Evolutionary conservation across 495 filamentous ascomycete species (phyloP), one percentile per base, ranked within the genome.

Genomic region (Glutinoglossum americanum): DNA sequence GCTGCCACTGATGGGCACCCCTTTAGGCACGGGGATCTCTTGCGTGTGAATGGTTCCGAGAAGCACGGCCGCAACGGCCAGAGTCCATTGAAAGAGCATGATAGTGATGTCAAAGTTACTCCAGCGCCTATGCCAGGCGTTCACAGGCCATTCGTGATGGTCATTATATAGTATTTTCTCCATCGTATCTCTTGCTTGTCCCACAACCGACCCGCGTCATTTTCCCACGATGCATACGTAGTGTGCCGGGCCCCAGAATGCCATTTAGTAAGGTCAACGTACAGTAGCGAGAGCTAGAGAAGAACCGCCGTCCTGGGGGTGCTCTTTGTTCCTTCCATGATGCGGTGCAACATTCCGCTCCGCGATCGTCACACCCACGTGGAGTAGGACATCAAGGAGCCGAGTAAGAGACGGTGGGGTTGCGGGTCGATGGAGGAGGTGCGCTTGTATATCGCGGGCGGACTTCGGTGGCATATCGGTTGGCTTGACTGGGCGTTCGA

Each of bases 1-100:
- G 63, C 66, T 64, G 11, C 66, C 71, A 15, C 63, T 21, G 27
- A 74, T 58, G 0, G 71, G 68, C 8, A 58, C 64, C 5, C 64
- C 69, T 11, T 67, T 70, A 0, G 69, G 71, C 25, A 74, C 70
- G 8, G 30, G 7, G 33, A 8, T 47, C 15, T 15, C 10, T 5
- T 57, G 11, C 15, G 30, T 32, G n/a, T 21, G n/a, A 26, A 32
- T 37, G 10, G 26, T 23, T 23, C 35, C 55, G 15, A 57, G 8
- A 21, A 45, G 35, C 13, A 19, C 55, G 26, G 45, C 25, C 10
- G 39, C 33, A 37, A 45, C 37, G 35, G 32, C 33, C 28, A 47
- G 19, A 32, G 55, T 25, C 47, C 8, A 27, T 23, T 27, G 47
- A 27, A 15, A 49, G 10, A 49, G 13, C 47, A 49, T 49, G 25